These are phyloP conservation scores for Neofusicoccum kwambonambiense DNA, from an alignment of 2,329 filamentous ascomycete genomes.

Conservation along the genomic window DNA sequence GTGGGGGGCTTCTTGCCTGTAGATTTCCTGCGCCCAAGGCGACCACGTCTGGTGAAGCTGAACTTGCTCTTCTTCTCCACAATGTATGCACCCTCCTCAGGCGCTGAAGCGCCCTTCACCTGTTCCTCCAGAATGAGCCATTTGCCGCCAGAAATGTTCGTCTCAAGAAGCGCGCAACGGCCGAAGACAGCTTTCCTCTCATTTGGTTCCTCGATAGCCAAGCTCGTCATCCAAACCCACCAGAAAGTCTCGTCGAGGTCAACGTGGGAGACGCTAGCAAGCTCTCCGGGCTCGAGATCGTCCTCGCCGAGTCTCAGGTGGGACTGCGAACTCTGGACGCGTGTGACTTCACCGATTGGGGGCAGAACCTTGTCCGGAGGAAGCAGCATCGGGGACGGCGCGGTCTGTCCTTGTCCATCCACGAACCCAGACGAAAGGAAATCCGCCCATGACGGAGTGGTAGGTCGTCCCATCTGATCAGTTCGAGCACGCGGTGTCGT, in stretches of 20 bases:
- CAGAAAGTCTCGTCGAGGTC: slow-evolving; percentile 95
- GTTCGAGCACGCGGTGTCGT: slow-evolving; percentile 65
- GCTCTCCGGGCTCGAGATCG: slow-evolving; percentile 81
- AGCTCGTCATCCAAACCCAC: slow-evolving; percentile 99
- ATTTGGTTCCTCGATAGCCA: slow-evolving; percentile 84
- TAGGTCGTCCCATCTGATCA: slow-evolving; percentile 74
- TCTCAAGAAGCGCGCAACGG: slow-evolving; percentile 88
- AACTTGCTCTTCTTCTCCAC: slow-evolving; percentile 95
- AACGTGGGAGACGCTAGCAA: slow-evolving; percentile 84
- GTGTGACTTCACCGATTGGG: slow-evolving; percentile 66
- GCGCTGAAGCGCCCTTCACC: slow-evolving; percentile 87
- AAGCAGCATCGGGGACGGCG: slow-evolving; percentile 69
- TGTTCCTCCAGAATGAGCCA: slow-evolving; percentile 98
- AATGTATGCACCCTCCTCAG: slow-evolving; percentile 82
- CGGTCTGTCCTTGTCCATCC: slow-evolving; percentile 67
- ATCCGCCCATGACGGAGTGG: slow-evolving; percentile 96
- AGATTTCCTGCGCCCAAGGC: slow-evolving; percentile 57
- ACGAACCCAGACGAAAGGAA: slow-evolving; percentile 92
- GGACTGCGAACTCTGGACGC: slow-evolving; percentile 84
- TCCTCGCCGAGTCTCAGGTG: slow-evolving; percentile 63
- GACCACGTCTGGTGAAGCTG: slow-evolving; percentile 73
- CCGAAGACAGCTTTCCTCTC: slow-evolving; percentile 91
- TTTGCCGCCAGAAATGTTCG: slow-evolving; percentile 72
- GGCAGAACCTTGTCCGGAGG: slow-evolving; percentile 90
- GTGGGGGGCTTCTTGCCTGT: slow-evolving; percentile 44